Conservation (phyloP, 441 rosid genomes). For the Populus hybrid region DNA sequence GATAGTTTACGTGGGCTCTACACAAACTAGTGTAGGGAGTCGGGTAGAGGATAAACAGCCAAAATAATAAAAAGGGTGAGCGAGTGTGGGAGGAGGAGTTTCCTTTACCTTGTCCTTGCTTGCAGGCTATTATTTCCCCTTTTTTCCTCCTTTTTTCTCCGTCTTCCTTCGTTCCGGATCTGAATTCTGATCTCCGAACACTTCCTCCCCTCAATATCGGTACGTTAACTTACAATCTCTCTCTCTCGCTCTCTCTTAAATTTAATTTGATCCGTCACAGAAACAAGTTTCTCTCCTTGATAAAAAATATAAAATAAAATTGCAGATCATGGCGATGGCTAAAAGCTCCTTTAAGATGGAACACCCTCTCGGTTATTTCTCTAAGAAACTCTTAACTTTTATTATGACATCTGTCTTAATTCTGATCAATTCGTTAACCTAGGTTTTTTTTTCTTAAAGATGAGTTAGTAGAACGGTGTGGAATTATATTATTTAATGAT, state of each 20-base stretch:
- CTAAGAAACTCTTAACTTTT: not conserved
- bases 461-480: not conserved
- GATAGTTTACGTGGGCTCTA: too few species aligned
- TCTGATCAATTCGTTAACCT: not conserved
- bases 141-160: too few species aligned
- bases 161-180: not conserved
- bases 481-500: not conserved
- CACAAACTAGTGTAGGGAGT: not conserved
- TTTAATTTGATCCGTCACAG: not conserved
- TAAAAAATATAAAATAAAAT: not conserved
- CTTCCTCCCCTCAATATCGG: not conserved
- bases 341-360: slow-evolving; percentile 62
- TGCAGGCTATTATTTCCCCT: not conserved
- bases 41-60: not conserved
- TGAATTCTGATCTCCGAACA: not conserved
- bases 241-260: too few species aligned
- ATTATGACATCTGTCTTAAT: not conserved
- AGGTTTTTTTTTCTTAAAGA: not conserved
- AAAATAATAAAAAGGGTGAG: not conserved
- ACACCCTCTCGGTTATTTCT: slow-evolving; percentile 48
- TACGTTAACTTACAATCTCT: too few species aligned
- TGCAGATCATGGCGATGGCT: slow-evolving; percentile 35
- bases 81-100: not conserved
- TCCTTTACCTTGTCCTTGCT: not conserved
- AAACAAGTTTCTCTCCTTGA: not conserved